Evolutionary conservation across 352 stramenopile species (phyloP), one percentile per base, ranked within the genome.

Genomic region (Salisapilia sapeloensis): DNA sequence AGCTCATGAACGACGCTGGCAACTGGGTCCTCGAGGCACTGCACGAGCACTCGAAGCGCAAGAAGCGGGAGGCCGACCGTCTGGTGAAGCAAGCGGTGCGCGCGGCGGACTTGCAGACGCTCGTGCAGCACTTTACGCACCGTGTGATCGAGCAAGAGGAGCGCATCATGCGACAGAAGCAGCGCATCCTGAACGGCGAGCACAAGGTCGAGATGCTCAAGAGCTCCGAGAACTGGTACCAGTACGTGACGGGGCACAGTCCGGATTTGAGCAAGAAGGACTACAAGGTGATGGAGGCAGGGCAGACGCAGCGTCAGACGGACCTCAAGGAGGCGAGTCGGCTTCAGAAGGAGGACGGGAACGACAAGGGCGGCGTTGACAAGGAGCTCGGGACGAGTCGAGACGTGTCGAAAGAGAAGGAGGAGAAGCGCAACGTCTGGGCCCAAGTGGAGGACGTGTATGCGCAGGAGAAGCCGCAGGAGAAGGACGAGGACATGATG

Each of bases 181-280:
- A 90, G 56, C 75, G 75, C 22, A 90, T 90, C 44, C 47, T 90
- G 11, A 84, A 87, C 42, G 67, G 75, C 38, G 75, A 90, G 44
- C 75, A 90, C 62, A 90, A 90, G 63, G 65, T 90, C 1, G 70
- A 90, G 53, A 90, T 90, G 75, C 75, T 90, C 42, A 90, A 90
- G 60, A 81, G 62, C 5, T 81, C 62, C 2, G 75, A 90, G 53
- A 87, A 85, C 56, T 90, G 75, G 75, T 90, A 79, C 51, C 61
- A 87, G 48, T 86, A 86, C 50, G 75, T 86, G 12, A 90, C 70
- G 26, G 61, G 71, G 19, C 62, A 84, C 51, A 54, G 56, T 5
- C 50, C 52, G 4, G 67, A 90, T 52, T 48, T 75, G 24, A 62
- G 72, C 38, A 85, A 84, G 56, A 85, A 90, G 54, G 75, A 90